These are phyloP conservation scores for Pythium aristosporum DNA, from an alignment of 352 stramenopile genomes.

Conservation along the genomic window DNA sequence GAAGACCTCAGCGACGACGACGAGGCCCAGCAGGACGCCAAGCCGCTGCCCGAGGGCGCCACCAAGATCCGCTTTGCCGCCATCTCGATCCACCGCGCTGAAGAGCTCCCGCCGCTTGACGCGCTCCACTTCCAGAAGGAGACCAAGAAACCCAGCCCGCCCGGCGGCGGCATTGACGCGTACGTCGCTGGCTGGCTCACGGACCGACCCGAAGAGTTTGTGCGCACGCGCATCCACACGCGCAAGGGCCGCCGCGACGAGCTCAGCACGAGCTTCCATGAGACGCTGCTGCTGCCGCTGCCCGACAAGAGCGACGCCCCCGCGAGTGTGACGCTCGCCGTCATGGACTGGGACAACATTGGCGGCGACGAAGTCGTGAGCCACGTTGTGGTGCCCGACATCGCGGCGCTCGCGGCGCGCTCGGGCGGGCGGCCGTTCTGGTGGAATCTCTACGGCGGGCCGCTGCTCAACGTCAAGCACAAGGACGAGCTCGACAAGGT, in stretches of 20 bases:
- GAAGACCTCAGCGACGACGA: constrained; percentile 41
- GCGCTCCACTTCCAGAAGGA: constrained; percentile 48
- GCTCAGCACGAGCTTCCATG: constrained; percentile 60
- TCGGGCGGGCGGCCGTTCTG: constrained; percentile 51
- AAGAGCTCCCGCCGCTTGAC: constrained; percentile 67
- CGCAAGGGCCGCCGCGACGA: constrained; percentile 60
- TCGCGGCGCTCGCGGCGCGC: constrained; percentile 33
- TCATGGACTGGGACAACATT: constrained; percentile 75
- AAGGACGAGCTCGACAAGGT: constrained; percentile 43
- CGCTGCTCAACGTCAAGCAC: constrained; percentile 50
- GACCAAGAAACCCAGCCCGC: constrained; percentile 32
- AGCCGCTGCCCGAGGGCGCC: constrained; percentile 39
- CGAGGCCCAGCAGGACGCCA: constrained; percentile 17
- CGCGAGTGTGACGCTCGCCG: constrained; percentile 38
- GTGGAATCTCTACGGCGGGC: constrained; percentile 73
- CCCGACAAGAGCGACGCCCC: not conserved
- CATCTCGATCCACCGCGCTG: constrained; percentile 57
- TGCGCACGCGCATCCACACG: constrained; percentile 71
- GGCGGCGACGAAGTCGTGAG: constrained; percentile 64
- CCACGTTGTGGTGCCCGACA: constrained; percentile 43
- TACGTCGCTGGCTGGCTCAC: constrained; percentile 53
- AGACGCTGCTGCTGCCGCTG: constrained; percentile 61
- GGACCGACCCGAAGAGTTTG: constrained; percentile 31
- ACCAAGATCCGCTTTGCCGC: constrained; percentile 51
- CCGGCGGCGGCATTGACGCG: constrained; percentile 59